phyloP scores from a whole-genome alignment of 441 rosid genomes.

The Gossypium aridum region DNA sequence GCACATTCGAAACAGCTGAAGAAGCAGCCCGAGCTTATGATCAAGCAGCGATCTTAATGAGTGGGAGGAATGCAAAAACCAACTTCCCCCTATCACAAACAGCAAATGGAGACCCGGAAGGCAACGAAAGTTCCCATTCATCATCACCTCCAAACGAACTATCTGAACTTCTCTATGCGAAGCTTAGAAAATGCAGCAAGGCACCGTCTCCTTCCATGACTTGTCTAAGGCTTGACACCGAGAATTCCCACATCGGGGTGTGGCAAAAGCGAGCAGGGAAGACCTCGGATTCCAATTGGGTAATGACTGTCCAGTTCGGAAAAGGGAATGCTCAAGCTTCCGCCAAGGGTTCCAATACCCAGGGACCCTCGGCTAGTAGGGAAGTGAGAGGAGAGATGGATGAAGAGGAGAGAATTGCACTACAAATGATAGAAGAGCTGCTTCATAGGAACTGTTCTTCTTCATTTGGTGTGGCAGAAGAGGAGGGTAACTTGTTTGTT shows the following conservation, averaged over 20 bases:
- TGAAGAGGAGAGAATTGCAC: constrained; percentile 63
- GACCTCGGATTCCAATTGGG: constrained; percentile 59
- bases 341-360: background rate
- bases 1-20: constrained; percentile 80
- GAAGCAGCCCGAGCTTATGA: constrained; percentile 83
- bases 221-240: constrained; percentile 75
- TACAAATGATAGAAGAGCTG: constrained; percentile 90
- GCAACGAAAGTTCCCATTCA: constrained; percentile 19
- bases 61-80: constrained; percentile 80
- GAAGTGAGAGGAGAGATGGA: constrained; percentile 16
- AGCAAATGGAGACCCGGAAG: constrained; percentile 17
- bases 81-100: constrained; percentile 52
- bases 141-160: constrained; percentile 33
- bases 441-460: constrained; percentile 47
- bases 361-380: background rate
- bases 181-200: constrained; percentile 60
- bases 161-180: constrained; percentile 44
- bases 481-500: background rate
- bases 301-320: constrained; percentile 68
- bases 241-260: constrained; percentile 72
- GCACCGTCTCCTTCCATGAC: constrained; percentile 76
- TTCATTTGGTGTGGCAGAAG: constrained; percentile 18
- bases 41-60: constrained; percentile 70
- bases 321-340: constrained; percentile 13
- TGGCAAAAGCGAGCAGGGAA: constrained; percentile 86